Base-by-base conservation (phyloP, 805 yeast species). In the Saccharomyces jurei region DNA sequence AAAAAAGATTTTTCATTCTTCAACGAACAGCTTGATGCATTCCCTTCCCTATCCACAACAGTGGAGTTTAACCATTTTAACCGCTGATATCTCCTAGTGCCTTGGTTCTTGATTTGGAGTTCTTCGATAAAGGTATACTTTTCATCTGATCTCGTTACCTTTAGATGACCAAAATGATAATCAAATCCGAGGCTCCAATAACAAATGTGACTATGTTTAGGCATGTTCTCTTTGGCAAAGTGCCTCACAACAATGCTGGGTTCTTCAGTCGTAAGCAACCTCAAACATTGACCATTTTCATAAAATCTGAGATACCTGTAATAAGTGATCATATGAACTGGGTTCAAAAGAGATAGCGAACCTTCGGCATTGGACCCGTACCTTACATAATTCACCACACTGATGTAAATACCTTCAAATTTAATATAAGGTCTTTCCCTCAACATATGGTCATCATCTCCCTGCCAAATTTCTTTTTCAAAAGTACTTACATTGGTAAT, bases 261-360 rank as follows among this genome's bases (percentile, higher is more conserved):
- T 62, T 87, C 92, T 53, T 81, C 76, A 2, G 86, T 79, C 0
- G 95, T 81, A 28, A 89, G 76, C 29, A 87, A 76, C 64, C 86
- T 81, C 47, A 87, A 71, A 56, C 89, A 86, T 1, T 79, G 73
- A 0, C 98, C 97, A 63, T 87, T 86, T 0, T 84, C 84, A 66
- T 78, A 87, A 64, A 92, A 90, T 58, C 97, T 75, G 36, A 85
- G 70, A 68, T 90, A 94, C 58, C 99, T 74, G 66, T 89, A 92
- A 65, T 92, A 92, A 0, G 97, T 88, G 46, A 92, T 87, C 66
- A 89, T 82, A 60, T 88, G 82, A 22, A 87, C 81, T 1, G 97
- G 97, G 56, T 82, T 81, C 48, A 77, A 70, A 86, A 94, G 82
- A 5, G 87, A 77, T 30, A 76, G 74, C 0, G 87, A 80, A 48